These are phyloP conservation scores for Funneliformis geosporum DNA, from an alignment of 192 early-diverging fungal species.

Conservation along the genomic window DNA sequence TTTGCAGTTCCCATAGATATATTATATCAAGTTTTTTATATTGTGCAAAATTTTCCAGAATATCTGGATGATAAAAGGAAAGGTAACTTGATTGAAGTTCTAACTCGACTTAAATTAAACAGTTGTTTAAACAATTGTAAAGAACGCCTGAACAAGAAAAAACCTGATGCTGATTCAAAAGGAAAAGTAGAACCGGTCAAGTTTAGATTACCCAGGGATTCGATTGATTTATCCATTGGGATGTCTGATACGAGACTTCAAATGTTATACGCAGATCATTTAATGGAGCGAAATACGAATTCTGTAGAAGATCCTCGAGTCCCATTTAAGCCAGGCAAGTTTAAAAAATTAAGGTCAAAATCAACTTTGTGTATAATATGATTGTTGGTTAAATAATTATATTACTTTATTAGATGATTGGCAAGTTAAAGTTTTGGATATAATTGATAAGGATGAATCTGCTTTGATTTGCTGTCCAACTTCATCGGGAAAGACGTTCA, in stretches of 20 bases:
- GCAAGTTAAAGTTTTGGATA: conserved; percentile 44
- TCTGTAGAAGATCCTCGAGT: conserved; percentile 38
- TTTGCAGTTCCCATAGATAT: conserved; percentile 15
- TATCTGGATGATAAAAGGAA: background rate
- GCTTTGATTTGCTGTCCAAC: conserved; percentile 48
- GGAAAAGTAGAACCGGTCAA: background rate
- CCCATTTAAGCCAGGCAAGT: conserved; percentile 39
- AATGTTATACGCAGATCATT: conserved; percentile 35
- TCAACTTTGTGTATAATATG: background rate
- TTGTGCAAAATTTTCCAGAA: conserved; percentile 17
- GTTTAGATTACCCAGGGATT: background rate
- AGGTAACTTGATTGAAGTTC: conserved; percentile 1
- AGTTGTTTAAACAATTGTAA: background rate
- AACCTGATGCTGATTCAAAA: background rate
- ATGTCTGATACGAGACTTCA: conserved; percentile 36
- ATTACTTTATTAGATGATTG: conserved; percentile 31
- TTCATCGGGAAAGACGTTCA: conserved; percentile 50
- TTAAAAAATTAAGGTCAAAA: background rate
- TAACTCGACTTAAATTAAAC: background rate
- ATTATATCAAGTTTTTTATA: conserved; percentile 22
- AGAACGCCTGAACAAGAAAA: background rate
- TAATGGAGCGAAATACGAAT: conserved; percentile 42
- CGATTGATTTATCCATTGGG: conserved; percentile 17
- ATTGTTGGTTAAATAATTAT: background rate
- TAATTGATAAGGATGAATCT: conserved; percentile 45